Evolutionary conservation across 495 filamentous ascomycete genomes (phyloP).

Genomic region (Penicillium odoratum): DNA sequence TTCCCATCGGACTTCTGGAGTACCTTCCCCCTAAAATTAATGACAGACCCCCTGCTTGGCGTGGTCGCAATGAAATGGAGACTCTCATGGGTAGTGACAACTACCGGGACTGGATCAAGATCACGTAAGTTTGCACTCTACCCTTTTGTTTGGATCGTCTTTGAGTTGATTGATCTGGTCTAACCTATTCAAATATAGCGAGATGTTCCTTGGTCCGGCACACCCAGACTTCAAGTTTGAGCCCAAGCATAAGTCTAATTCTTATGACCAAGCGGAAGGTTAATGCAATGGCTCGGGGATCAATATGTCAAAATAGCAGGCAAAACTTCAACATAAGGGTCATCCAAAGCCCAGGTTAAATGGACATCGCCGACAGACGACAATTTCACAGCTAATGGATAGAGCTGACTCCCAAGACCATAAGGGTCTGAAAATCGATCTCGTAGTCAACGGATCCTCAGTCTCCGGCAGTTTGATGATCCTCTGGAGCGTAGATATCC

Average conservation of each 20-base stretch:
- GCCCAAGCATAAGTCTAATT: conserved; percentile 97
- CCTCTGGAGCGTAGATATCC: too few species aligned
- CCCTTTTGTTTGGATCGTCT: background rate
- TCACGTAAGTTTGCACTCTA: conserved; percentile 64
- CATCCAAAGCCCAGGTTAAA: too few species aligned
- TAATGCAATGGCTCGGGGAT: conserved; percentile 22
- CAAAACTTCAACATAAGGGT: background rate
- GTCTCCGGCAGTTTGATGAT: too few species aligned
- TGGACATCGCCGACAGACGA: too few species aligned
- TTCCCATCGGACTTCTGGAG: conserved; percentile 86
- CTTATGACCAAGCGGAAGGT: conserved; percentile 68
- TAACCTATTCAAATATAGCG: conserved; percentile 51
- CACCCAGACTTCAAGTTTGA: conserved; percentile 89
- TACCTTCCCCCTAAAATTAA: conserved; percentile 82
- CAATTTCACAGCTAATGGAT: too few species aligned
- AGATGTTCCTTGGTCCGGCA: conserved; percentile 95
- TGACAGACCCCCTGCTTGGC: conserved; percentile 81
- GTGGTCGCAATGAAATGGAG: conserved; percentile 85
- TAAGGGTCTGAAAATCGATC: too few species aligned
- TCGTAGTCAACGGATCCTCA: too few species aligned
- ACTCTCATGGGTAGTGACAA: conserved; percentile 83
- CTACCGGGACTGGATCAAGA: conserved; percentile 98
- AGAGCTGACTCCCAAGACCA: too few species aligned
- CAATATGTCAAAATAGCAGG: background rate
- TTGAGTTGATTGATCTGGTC: background rate